Conservation (phyloP, 2,329 filamentous ascomycete species). For the Colletotrichum filicis region DNA sequence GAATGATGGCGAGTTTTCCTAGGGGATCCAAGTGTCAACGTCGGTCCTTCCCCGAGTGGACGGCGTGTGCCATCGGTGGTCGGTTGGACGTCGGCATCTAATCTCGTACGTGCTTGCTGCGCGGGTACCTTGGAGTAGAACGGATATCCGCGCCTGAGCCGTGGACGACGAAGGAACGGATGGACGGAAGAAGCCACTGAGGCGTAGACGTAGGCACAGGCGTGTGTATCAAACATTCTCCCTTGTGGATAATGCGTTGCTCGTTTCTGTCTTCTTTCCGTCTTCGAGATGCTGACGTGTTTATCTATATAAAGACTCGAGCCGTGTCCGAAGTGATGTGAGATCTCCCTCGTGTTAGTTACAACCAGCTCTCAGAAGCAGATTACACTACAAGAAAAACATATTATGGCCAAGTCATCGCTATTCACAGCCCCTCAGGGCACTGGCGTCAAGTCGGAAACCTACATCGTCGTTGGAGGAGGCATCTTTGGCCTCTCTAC, state of each 20-base stretch:
- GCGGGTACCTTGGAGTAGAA: neutral
- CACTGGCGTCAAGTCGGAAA: neutral
- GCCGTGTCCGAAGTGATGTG: neutral
- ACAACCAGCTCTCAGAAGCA: neutral
- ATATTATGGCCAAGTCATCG: conserved; percentile 31
- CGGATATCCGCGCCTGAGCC: neutral
- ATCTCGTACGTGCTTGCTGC: neutral
- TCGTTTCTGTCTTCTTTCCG: neutral
- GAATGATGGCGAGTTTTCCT: neutral
- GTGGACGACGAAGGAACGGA: neutral
- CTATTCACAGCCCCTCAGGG: neutral
- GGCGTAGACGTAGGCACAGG: neutral
- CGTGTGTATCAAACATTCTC: neutral
- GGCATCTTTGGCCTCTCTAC: conserved; percentile 58
- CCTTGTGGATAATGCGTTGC: neutral
- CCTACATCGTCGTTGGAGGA: conserved; percentile 53
- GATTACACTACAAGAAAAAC: neutral
- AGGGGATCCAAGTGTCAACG: neutral
- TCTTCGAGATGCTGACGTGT: neutral
- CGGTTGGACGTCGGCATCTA: neutral
- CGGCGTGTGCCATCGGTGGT: neutral
- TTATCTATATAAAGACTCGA: conserved; percentile 7
- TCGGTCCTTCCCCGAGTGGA: neutral
- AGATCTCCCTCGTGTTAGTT: neutral
- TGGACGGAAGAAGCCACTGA: neutral